Conservation (phyloP, 768 basidiomycete genomes). For the Gloeophyllum trabeum region DNA sequence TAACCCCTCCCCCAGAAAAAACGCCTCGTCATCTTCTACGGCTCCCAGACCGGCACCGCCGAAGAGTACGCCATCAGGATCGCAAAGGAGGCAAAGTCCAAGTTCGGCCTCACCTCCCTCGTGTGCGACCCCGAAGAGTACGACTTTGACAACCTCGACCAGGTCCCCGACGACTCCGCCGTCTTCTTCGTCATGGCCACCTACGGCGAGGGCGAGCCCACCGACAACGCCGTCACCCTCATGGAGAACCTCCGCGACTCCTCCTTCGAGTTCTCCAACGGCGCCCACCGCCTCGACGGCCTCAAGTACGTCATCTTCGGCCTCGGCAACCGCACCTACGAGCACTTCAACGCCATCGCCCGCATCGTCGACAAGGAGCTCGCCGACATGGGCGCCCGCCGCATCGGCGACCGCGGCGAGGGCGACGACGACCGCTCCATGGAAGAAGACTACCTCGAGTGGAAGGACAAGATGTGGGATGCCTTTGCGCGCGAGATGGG, state of each 20-base stretch:
- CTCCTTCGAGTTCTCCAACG: conserved; percentile 79
- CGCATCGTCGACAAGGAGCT: conserved; percentile 67
- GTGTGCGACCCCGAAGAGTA: conserved; percentile 99
- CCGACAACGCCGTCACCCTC: conserved; percentile 92
- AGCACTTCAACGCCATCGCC: conserved; percentile 91
- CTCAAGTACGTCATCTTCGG: conserved; percentile 94
- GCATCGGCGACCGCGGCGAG: conserved; percentile 86
- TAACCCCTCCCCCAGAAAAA: conserved; percentile 59
- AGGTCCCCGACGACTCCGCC: conserved; percentile 76
- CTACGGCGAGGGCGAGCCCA: conserved; percentile 98
- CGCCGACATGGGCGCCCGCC: conserved; percentile 66
- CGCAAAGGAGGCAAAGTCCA: conserved; percentile 95
- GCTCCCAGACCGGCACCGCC: conserved; percentile 96
- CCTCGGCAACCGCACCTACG: conserved; percentile 89
- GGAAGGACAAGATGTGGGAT: conserved; percentile 98
- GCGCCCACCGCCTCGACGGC: conserved; percentile 62
- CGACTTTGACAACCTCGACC: conserved; percentile 93
- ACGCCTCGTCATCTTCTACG: conserved; percentile 93
- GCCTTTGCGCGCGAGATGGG: conserved; percentile 71
- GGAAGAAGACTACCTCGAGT: conserved; percentile 99
- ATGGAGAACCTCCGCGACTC: conserved; percentile 87
- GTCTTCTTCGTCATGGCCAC: conserved; percentile 97
- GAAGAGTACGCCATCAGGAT: conserved; percentile 97
- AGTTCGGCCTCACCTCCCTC: conserved; percentile 89
- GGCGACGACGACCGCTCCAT: conserved; percentile 99